Percentiles rank a stretch among this genome's conserved stretches.
These are phyloP conservation scores for Aureobasidium vineae DNA, from an alignment of 2,329 filamentous ascomycete species.

Conservation along the genomic window DNA sequence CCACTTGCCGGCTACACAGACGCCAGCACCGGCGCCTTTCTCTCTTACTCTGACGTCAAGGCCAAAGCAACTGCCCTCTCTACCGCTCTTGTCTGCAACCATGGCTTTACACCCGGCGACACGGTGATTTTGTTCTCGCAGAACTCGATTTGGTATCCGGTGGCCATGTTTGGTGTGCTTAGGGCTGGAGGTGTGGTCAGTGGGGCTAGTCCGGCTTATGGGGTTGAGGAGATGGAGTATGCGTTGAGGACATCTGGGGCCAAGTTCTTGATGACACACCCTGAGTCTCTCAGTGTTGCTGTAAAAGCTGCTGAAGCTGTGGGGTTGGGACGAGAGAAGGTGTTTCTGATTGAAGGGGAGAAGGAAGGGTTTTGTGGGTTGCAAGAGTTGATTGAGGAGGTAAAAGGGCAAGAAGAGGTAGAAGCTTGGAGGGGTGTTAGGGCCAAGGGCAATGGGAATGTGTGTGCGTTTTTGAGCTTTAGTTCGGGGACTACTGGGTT, in stretches of 20 bases:
- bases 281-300: conserved; percentile 56
- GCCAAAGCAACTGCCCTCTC: conserved; percentile 58
- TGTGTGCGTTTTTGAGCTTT: conserved; percentile 55
- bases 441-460: conserved; percentile 57
- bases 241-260: conserved; percentile 58
- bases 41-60: conserved; percentile 60
- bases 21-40: conserved; percentile 57
- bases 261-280: conserved; percentile 59
- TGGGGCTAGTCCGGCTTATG: conserved; percentile 64
- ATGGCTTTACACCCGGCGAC: conserved; percentile 55
- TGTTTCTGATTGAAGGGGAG: conserved; percentile 59
- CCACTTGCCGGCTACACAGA: conserved; percentile 56
- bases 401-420: conserved; percentile 46
- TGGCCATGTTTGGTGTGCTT: conserved; percentile 58
- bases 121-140: conserved; percentile 61
- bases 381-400: conserved; percentile 47
- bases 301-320: conserved; percentile 54
- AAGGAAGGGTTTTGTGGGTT: conserved; percentile 52
- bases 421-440: conserved; percentile 50
- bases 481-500: conserved; percentile 52
- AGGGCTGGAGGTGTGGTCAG: conserved; percentile 56
- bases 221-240: conserved; percentile 66
- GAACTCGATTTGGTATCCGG: conserved; percentile 65
- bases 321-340: conserved; percentile 52
- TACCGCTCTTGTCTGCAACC: conserved; percentile 57